These are phyloP conservation scores for Cordyceps militaris DNA, from an alignment of 2,329 filamentous ascomycete genomes.

Conservation along the genomic window DNA sequence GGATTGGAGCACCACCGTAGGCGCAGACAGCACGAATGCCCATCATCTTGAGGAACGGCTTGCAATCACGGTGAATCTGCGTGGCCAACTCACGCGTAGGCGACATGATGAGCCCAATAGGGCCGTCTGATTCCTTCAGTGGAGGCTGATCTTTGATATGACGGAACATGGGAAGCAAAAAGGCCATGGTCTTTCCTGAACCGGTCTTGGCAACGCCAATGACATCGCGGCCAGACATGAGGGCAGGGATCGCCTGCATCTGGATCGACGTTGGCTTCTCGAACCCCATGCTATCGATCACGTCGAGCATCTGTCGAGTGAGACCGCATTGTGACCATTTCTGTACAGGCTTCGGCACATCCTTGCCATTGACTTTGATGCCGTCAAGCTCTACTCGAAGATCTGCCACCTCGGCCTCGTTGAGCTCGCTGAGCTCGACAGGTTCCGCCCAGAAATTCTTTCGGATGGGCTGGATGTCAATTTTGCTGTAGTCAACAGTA, in stretches of 20 bases:
- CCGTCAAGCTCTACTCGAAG: slow-evolving; percentile 84
- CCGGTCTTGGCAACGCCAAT: slow-evolving; percentile 97
- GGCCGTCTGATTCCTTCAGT: slow-evolving; percentile 76
- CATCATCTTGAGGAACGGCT: slow-evolving; percentile 84
- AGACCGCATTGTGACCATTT: slow-evolving; percentile 96
- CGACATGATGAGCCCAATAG: slow-evolving; percentile 82
- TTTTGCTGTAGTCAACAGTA: slow-evolving; percentile 74
- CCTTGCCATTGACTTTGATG: slow-evolving; percentile 84
- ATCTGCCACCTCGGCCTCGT: slow-evolving; percentile 73
- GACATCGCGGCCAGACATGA: slow-evolving; percentile 94
- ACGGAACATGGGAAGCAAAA: slow-evolving; percentile 92
- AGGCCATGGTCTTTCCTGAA: slow-evolving; percentile 94
- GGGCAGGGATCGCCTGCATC: slow-evolving; percentile 85
- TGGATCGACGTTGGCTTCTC: slow-evolving; percentile 91
- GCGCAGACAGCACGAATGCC: slow-evolving; percentile 82
- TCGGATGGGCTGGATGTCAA: slow-evolving; percentile 76
- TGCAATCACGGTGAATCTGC: slow-evolving; percentile 92
- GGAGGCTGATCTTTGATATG: slow-evolving; percentile 92
- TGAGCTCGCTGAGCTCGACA: slow-evolving; percentile 73
- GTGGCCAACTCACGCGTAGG: slow-evolving; percentile 89
- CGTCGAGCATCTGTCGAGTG: slow-evolving; percentile 77
- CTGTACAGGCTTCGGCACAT: slow-evolving; percentile 86
- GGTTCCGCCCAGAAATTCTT: slow-evolving; percentile 96
- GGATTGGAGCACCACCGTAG: slow-evolving; percentile 91
- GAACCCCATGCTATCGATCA: slow-evolving; percentile 74